Evolutionary conservation across 2,329 filamentous ascomycete genomes (phyloP).

Genomic region (Thermoascus crustaceus): DNA sequence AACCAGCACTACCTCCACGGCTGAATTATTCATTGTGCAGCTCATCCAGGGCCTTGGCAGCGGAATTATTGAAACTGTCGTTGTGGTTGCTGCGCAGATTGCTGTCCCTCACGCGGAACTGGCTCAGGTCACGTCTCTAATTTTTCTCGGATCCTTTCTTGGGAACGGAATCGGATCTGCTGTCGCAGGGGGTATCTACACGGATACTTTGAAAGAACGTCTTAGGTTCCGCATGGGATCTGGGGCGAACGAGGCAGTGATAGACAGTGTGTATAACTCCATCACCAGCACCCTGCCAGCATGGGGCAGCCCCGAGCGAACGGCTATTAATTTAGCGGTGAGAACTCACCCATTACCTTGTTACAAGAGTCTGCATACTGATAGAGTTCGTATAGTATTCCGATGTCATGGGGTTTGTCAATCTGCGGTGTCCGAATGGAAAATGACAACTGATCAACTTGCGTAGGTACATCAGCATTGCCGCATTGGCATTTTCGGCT

Average conservation of each 20-base stretch:
- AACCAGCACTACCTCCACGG: constrained; percentile 33
- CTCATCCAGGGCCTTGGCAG: constrained; percentile 42
- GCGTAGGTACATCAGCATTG: not conserved
- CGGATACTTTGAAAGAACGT: constrained; percentile 34
- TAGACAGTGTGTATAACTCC: constrained; percentile 38
- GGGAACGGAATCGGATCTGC: constrained; percentile 27
- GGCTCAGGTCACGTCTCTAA: constrained; percentile 41
- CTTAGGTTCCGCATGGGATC: constrained; percentile 31
- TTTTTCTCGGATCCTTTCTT: constrained; percentile 38
- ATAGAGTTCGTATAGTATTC: constrained; percentile 10
- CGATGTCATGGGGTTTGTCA: constrained; percentile 11
- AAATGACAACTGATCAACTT: not conserved
- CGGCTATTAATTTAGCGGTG: constrained; percentile 36
- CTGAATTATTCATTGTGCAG: constrained; percentile 43
- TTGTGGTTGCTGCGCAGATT: constrained; percentile 40
- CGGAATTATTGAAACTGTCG: constrained; percentile 38
- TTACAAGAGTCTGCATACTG: constrained; percentile 6
- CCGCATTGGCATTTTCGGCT: not conserved
- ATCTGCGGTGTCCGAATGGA: not conserved
- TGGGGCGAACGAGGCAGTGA: constrained; percentile 18
- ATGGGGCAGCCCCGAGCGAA: constrained; percentile 35
- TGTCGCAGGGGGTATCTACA: constrained; percentile 45
- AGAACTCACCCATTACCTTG: too few species aligned
- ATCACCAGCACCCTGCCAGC: constrained; percentile 36
- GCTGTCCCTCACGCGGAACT: constrained; percentile 40